Conservation (phyloP, 2,329 filamentous ascomycete species). For the Cytospora leucostoma region DNA sequence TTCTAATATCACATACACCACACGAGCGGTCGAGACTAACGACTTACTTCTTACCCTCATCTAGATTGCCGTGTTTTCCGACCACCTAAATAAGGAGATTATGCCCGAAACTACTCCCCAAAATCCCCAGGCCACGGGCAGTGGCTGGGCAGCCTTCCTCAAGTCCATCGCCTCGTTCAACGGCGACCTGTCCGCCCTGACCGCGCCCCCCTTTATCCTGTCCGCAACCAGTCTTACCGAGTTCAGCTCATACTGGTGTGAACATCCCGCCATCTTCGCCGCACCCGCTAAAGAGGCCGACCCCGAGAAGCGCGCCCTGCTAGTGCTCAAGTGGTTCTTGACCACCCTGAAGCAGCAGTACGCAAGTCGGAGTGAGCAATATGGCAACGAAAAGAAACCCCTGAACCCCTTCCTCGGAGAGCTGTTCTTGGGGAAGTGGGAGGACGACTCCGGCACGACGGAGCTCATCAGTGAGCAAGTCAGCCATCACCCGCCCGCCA, state of each 20-base stretch:
- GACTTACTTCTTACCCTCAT: not conserved
- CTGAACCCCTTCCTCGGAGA: slow-evolving; percentile 95
- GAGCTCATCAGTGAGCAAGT: slow-evolving; percentile 93
- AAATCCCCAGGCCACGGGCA: slow-evolving; percentile 41
- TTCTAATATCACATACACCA: not conserved
- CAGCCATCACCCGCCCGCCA: slow-evolving; percentile 91
- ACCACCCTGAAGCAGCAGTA: slow-evolving; percentile 89
- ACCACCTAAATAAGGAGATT: not conserved
- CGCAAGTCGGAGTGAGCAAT: slow-evolving; percentile 71
- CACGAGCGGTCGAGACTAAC: not conserved
- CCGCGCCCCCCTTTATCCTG: slow-evolving; percentile 80
- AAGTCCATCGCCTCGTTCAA: slow-evolving; percentile 80
- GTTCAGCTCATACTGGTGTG: slow-evolving; percentile 81
- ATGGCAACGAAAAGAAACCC: slow-evolving; percentile 94
- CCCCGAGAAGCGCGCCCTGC: slow-evolving; percentile 76
- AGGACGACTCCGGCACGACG: slow-evolving; percentile 78
- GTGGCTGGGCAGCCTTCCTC: slow-evolving; percentile 55
- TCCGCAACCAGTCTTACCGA: slow-evolving; percentile 77
- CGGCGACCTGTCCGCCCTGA: slow-evolving; percentile 77
- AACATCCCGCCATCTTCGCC: slow-evolving; percentile 75
- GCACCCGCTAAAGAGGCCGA: slow-evolving; percentile 80
- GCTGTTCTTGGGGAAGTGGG: slow-evolving; percentile 90
- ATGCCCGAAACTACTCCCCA: slow-evolving; percentile 28
- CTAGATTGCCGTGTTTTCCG: not conserved
- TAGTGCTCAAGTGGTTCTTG: slow-evolving; percentile 96